Base-by-base conservation (phyloP, 176 grass and related monocot species). In the Leersia perrieri region DNA sequence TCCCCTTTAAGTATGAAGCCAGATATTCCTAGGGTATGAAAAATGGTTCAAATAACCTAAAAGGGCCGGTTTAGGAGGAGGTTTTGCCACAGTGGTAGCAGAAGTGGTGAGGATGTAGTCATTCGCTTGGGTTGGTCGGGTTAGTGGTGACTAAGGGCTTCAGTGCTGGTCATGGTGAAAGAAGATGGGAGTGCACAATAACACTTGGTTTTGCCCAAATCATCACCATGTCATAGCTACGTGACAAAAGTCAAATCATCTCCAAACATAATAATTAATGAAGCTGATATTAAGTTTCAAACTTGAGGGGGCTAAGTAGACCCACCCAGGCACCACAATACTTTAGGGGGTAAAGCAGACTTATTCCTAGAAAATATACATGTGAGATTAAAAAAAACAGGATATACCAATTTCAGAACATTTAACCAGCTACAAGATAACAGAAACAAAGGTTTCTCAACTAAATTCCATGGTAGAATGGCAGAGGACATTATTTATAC, bases 321-420 rank as follows among this genome's bases (percentile, higher is more conserved):
- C n/a, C n/a, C n/a, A n/a, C n/a, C n/a, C n/a, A n/a, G n/a, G n/a
- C n/a, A n/a, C n/a, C n/a, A n/a, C n/a, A n/a, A 16, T 18, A 53
- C 20, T 53, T n/a, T 53, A 22, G 18, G 22, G 49, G 49, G 8
- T 9, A 6, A 7, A n/a, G 6, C 22, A 7, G 49, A 53, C 49
- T 53, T n/a, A 53, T 53, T 53, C 6, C 49, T 53, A 25, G 53
- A 58, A n/a, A 58, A 58, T 25, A 58, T 25, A 25, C 2, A 58
- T 58, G 53, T 4, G n/a, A 10, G n/a, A n/a, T n/a, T n/a, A n/a
- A 31, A 23, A 70, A 86, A 55, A 33, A 53, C 3, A 73, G 61
- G 32, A 76, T 70, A 80, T 75, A 33, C 44, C 47, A 67, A 55
- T 14, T 64, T 62, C 55, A 44, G 23, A 84, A 16, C 27, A 72